Conservation (phyloP, 257 asterid genomes). For the Coffea eugenioides region DNA sequence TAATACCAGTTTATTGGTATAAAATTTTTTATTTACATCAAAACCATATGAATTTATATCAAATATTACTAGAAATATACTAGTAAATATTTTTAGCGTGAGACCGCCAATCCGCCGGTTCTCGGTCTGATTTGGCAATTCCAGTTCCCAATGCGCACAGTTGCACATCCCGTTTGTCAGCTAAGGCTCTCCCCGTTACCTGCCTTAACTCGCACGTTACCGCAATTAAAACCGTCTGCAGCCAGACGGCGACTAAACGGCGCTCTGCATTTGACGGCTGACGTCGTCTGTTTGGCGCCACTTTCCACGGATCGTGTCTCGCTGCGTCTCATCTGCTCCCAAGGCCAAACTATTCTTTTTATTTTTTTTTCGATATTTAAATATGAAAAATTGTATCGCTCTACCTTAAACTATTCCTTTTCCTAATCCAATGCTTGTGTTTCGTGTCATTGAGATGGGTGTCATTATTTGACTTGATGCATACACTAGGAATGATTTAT, state of each 20-base stretch:
- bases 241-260: constrained; percentile 20
- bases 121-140: neutral
- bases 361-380: neutral
- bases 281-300: constrained; percentile 26
- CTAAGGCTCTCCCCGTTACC: neutral
- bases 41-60: too few relatives aligned
- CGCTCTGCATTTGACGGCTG: constrained; percentile 15
- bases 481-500: too few relatives aligned
- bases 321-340: constrained; percentile 16
- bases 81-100: too few relatives aligned
- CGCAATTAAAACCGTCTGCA: neutral
- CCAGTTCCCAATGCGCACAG: neutral
- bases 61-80: too few relatives aligned
- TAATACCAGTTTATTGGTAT: too few relatives aligned
- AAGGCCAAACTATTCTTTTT: neutral
- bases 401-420: too few relatives aligned
- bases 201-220: constrained; percentile 6
- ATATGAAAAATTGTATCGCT: too few relatives aligned
- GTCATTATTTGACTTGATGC: too few relatives aligned
- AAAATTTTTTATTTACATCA: too few relatives aligned
- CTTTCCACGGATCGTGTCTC: constrained; percentile 25
- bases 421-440: too few relatives aligned
- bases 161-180: neutral
- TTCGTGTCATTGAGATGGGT: too few relatives aligned
- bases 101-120: too few relatives aligned